Conservation (phyloP, 75 land plant species). For the Pseudotsuga menziesii region DNA sequence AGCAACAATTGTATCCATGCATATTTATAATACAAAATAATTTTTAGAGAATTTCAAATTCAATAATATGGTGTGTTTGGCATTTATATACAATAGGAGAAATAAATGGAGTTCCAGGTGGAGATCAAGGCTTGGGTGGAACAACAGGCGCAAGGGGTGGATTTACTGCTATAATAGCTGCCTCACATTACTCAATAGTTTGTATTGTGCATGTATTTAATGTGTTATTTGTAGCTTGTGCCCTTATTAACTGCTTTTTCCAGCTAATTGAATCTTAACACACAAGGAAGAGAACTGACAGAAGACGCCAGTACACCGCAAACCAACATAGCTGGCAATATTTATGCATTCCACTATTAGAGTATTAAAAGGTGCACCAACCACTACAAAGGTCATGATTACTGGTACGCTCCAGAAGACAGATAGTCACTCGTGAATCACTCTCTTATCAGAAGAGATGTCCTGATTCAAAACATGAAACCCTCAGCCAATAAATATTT, state of each 20-base stretch:
- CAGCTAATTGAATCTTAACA: background rate
- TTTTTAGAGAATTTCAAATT: no score
- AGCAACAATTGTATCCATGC: no score
- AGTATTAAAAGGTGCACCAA: slow-evolving; percentile 7
- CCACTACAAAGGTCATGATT: background rate
- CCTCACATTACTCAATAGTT: slow-evolving; percentile 73
- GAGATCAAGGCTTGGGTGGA: slow-evolving; percentile 52
- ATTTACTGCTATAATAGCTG: slow-evolving; percentile 76
- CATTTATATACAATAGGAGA: slow-evolving; percentile 51
- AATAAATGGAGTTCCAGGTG: slow-evolving; percentile 72
- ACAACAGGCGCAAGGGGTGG: slow-evolving; percentile 66
- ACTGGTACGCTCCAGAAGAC: background rate
- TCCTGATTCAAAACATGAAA: background rate
- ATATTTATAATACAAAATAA: no score
- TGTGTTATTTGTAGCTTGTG: no score
- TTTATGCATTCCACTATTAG: background rate
- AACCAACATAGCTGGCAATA: background rate
- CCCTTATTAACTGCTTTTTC: slow-evolving; percentile 17
- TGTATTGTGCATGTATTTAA: slow-evolving; percentile 5
- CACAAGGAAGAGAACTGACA: background rate
- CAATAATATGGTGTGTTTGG: no score
- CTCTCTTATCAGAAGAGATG: background rate
- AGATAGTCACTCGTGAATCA: background rate
- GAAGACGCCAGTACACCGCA: background rate
- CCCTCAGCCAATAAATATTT: background rate